Base-by-base conservation (phyloP, 495 filamentous ascomycete genomes). In the Rusavskia elegans region DNA sequence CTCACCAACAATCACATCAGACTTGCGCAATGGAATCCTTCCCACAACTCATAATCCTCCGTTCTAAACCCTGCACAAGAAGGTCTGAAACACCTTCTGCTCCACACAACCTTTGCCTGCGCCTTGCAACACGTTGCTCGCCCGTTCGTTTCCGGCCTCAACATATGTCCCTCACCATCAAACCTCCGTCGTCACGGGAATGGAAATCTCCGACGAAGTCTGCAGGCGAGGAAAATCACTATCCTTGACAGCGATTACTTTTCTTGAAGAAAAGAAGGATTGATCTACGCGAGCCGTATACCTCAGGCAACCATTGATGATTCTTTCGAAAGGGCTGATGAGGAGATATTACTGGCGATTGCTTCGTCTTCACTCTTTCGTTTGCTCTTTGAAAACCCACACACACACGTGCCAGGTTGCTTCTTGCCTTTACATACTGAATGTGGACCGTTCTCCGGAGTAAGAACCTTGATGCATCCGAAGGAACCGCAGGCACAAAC, bases 271-370 rank as follows among this genome's bases (percentile, higher is more conserved):
- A 40, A 51, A 16, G 48, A 53, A 67, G 62, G 39, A 55, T 71
- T 57, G 48, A 59, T 74, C 57, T 75, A 57, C 69, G 72, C 72
- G 64, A 71, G 57, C 61, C 64, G 68, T 74, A 68, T 75, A 75
- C 68, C 71, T 66, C 68, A 60, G 59, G n/a, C 71, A 71, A 72
- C 65, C 72, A 73, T 69, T 19, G 53, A 48, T n/a, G 30, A 50
- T 48, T 46, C 32, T 27, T 63, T 42, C 20, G 59, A 59, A 42
- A 42, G 14, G 70, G 63, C 68, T 70, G 69, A 68, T 54, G 65
- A 67, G 72, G 71, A 68, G 72, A 75, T 74, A 74, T 62, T 67
- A 55, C 56, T 64, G 66, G 72, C 71, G 55, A 19, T 46, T 46
- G 14, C 39, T 17, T 16, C 29, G 32, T 35, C 25, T 27, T 35